Conservation (phyloP, 345 rosid genomes). For the Syzygium grande region DNA sequence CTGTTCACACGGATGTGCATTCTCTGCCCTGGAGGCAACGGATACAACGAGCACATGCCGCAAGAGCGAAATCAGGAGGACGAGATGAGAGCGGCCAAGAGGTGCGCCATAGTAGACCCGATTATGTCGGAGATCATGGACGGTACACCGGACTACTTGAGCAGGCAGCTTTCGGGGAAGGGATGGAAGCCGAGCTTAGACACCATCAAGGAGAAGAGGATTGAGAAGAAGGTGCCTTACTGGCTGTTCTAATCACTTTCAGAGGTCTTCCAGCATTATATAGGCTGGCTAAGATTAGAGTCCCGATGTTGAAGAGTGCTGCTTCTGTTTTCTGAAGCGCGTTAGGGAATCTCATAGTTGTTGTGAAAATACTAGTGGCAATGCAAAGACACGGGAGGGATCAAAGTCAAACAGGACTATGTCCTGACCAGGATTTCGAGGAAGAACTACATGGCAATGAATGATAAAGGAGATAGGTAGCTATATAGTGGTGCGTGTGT, state of each 20-base stretch:
- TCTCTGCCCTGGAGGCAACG: slow-evolving; percentile 4
- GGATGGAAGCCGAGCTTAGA: slow-evolving; percentile 87
- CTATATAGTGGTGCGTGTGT: neutral
- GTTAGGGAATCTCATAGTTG: neutral
- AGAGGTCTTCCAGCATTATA: neutral
- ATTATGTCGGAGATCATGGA: slow-evolving; percentile 1
- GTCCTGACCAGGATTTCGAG: neutral
- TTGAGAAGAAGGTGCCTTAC: slow-evolving; percentile 29
- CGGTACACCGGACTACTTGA: slow-evolving; percentile 41
- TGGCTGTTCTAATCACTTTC: slow-evolving; percentile 27
- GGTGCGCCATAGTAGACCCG: neutral
- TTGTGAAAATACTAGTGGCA: neutral
- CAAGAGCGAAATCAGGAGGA: slow-evolving; percentile 3
- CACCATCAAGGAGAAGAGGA: slow-evolving; percentile 61
- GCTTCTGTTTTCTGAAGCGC: neutral
- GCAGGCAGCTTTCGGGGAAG: slow-evolving; percentile 53
- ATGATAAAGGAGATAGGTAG: neutral
- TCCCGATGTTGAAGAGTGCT: neutral
- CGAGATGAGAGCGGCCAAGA: neutral
- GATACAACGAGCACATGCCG: neutral
- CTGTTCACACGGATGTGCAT: slow-evolving; percentile 33
- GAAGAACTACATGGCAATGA: neutral
- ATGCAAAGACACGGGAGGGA: neutral
- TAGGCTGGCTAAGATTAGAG: neutral
- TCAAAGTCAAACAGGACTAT: neutral